Evolutionary conservation across 257 asterid species (phyloP).

Genomic region (Nemophila menziesii): DNA sequence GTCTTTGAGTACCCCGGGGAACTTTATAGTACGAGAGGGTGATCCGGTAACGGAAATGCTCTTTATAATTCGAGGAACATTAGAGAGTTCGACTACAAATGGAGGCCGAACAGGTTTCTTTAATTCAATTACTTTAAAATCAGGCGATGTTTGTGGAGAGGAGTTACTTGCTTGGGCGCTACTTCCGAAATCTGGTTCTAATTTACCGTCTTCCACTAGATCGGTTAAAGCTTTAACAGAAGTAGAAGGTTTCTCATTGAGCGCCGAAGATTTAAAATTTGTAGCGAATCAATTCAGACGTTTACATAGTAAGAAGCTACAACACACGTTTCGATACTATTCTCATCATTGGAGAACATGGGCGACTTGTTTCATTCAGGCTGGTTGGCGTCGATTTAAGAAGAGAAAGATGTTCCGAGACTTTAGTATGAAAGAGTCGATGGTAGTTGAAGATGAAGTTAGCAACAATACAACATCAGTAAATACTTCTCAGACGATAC

Average conservation of each 20-base stretch:
- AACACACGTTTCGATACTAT: slow-evolving; percentile 62
- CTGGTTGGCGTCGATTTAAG: slow-evolving; percentile 56
- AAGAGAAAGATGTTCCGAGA: slow-evolving; percentile 34
- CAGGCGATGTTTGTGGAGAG: slow-evolving; percentile 79
- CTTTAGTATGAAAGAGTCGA: slow-evolving; percentile 40
- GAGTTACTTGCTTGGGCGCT: slow-evolving; percentile 81
- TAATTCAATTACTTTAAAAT: slow-evolving; percentile 49
- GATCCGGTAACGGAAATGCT: slow-evolving; percentile 78
- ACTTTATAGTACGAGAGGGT: slow-evolving; percentile 82
- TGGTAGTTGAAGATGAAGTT: slow-evolving; percentile 20
- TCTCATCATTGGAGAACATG: slow-evolving; percentile 88
- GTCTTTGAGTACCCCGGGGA: slow-evolving; percentile 59
- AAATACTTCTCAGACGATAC: slow-evolving; percentile 24
- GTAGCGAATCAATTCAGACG: slow-evolving; percentile 82
- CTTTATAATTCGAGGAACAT: slow-evolving; percentile 57
- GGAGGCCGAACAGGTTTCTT: slow-evolving; percentile 80
- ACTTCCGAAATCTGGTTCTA: slow-evolving; percentile 46
- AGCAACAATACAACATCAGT: slow-evolving; percentile 3
- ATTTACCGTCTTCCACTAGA: slow-evolving; percentile 69
- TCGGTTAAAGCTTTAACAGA: slow-evolving; percentile 62
- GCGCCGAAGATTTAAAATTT: slow-evolving; percentile 76
- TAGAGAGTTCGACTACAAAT: slow-evolving; percentile 80
- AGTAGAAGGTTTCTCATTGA: slow-evolving; percentile 71
- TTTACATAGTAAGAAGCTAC: slow-evolving; percentile 72
- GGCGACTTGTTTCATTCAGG: slow-evolving; percentile 76